Base-by-base conservation (phyloP, 768 basidiomycete species). In the Macrocybe gigantea region DNA sequence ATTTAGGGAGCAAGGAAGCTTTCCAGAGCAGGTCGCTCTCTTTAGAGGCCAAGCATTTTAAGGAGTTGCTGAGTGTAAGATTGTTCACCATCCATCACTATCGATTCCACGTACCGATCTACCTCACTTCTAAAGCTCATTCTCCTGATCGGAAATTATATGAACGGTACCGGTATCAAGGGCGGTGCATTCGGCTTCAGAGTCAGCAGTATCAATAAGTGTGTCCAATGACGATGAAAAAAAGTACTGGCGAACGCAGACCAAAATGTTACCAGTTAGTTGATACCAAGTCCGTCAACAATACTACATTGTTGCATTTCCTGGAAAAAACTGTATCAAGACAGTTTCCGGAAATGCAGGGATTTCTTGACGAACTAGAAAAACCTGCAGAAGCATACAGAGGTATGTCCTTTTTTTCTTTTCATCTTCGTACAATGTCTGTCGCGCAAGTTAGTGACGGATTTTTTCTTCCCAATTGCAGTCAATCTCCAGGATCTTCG, bases 161-260 rank as follows among this genome's bases (percentile, higher is more conserved):
- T 98, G 85, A 99, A 99, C 61, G 92, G 93, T 5, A 87, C 92
- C 45, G 93, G 94, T 46, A 78, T 92, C 57, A 96, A 95, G 64
- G 95, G 95, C 47, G 94, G 94, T 32, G 96, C 96, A 1, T 95
- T 90, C 57, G 95, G 95, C 50, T 99, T 99, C 79, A 83, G 88
- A 58, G 82, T 98, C 45, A 93, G 91, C 68, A 95, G 93, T 64
- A 94, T 99, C 66, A 98, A 99, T 71, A 93, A 93, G 93, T 85
- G 58, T 52, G 69, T 35, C 33, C 39, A 34, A 4, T 31, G 10
- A 34, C 14, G 14, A 33, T 38, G 1, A 49, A 8, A 13, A 13
- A 31, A 7, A 13, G n/a, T 37, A 33, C 41, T 35, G 9, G 33
- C 33, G 33, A 6, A 13, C 8, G 38, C 44, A 41, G 12, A 41